Base-by-base conservation (phyloP, 306 rosid species). In the Casuarina equisetifolia region DNA sequence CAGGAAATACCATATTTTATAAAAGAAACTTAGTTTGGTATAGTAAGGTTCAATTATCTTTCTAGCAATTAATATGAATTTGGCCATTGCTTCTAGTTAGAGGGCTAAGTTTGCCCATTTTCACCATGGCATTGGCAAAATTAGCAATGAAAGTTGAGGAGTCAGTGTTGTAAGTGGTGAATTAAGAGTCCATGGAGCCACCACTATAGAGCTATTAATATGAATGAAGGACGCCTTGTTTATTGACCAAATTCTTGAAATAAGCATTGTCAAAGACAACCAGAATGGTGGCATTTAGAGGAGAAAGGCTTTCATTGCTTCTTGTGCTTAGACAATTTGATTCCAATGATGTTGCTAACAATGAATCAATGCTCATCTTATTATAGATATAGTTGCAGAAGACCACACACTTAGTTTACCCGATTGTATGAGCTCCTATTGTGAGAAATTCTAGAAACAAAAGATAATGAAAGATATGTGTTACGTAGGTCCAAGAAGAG, bases 71-170 rank as follows among this genome's bases (percentile, higher is more conserved):
- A 38, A 32, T 76, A 45, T 80, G 61, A 36, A 84, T 74, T 66
- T 80, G 77, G 52, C 87, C 84, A 15, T 9, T 39, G 2, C 77
- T 50, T 53, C 84, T 84, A 0, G 87, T 84, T 11, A 80, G 84
- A 25, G 87, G 87, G 80, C 84, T 80, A n/a, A 84, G 84, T 25
- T 80, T 80, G 36, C 87, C 80, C 87, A 84, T 80, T 74, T 73
- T 84, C 10, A 38, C 49, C 75, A 80, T 80, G 2, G 80, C 87
- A 0, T 54, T 73, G 46, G 80, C 84, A 15, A 84, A 84, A 12
- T 84, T 82, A 1, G 82, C 38, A 0, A 44, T 50, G 35, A 84
- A 80, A 43, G 8, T 73, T 9, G 36, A 54, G 0, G 74, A 32
- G 17, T 61, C 39, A 69, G 6, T 48, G 52, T 2, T 40, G 19